A percentile compares a stretch with the other conserved stretches of the same genome.
Conservation (phyloP, 208 protist genomes). For the Angomonas deanei region DNA sequence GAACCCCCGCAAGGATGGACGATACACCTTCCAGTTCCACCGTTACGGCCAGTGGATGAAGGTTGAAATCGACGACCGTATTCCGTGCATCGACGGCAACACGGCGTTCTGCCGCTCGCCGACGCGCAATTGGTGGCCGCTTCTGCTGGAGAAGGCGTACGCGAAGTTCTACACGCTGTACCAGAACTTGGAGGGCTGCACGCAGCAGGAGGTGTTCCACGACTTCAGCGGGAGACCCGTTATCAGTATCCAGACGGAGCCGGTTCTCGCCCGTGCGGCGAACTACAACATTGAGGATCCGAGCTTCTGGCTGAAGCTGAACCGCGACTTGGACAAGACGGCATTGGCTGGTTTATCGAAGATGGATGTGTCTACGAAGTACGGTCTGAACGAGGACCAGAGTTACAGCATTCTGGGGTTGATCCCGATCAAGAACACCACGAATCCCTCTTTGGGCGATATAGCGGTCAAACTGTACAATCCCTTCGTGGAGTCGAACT, state of each 20-base stretch:
- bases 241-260: conserved; percentile 37
- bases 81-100: conserved; percentile 40
- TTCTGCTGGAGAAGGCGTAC: conserved; percentile 66
- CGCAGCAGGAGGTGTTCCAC: conserved; percentile 39
- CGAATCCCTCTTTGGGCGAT: conserved; percentile 34
- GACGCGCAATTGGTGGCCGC: conserved; percentile 66
- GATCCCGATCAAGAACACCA: conserved; percentile 27
- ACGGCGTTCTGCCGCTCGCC: conserved; percentile 59
- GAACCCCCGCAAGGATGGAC: conserved; percentile 44
- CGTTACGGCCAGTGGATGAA: conserved; percentile 55
- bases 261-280: conserved; percentile 23
- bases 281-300: conserved; percentile 51
- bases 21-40: conserved; percentile 62
- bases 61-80: conserved; percentile 57
- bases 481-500: conserved; percentile 50
- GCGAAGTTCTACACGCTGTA: conserved; percentile 81
- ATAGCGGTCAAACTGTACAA: conserved; percentile 72
- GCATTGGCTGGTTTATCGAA: conserved; percentile 45
- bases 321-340: conserved; percentile 23
- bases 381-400: conserved; percentile 49
- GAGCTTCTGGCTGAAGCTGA: conserved; percentile 54
- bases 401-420: conserved; percentile 61
- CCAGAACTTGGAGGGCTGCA: conserved; percentile 31
- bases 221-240: conserved; percentile 59
- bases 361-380: conserved; percentile 24